These are phyloP conservation scores for Verticillium klebahnii DNA, from an alignment of 2,329 filamentous ascomycete genomes.

Conservation along the genomic window DNA sequence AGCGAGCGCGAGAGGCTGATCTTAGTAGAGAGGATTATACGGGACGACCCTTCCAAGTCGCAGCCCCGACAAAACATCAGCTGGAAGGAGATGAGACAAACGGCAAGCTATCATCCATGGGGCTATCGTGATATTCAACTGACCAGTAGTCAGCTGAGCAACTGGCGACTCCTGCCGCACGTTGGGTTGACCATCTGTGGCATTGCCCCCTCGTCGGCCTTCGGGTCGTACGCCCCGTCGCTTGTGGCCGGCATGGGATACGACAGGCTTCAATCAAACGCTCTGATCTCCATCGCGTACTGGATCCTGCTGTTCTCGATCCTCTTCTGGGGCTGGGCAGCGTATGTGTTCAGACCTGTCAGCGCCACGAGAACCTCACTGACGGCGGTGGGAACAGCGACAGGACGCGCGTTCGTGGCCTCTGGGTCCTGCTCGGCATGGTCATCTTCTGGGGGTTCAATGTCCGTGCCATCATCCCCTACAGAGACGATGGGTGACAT, in stretches of 20 bases:
- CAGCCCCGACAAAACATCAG: conserved; percentile 22
- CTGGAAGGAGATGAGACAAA: conserved; percentile 25
- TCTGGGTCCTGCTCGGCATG: conserved; percentile 20
- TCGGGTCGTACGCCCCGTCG: conserved; percentile 24
- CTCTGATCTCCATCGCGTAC: conserved; percentile 27
- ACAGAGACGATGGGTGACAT: background rate
- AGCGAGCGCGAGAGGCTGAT: conserved; percentile 27
- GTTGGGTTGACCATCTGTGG: conserved; percentile 22
- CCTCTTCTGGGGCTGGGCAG: conserved; percentile 23
- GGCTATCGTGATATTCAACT: background rate
- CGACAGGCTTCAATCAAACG: conserved; percentile 26
- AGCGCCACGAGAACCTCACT: background rate
- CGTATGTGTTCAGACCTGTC: conserved; percentile 7
- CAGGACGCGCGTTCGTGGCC: conserved; percentile 16
- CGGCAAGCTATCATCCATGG: conserved; percentile 17
- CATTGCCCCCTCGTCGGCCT: conserved; percentile 20
- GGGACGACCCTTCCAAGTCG: conserved; percentile 29
- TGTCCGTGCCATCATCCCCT: conserved; percentile 9
- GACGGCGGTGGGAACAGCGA: conserved; percentile 11
- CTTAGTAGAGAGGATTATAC: conserved; percentile 23
- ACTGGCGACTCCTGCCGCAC: conserved; percentile 30
- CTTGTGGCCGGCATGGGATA: conserved; percentile 29
- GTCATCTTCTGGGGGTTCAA: conserved; percentile 20
- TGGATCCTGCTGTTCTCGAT: conserved; percentile 28
- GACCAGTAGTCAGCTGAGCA: conserved; percentile 23